phyloP scores from a whole-genome alignment of 108 stramenopile species.

The Conticribra guillardii region DNA sequence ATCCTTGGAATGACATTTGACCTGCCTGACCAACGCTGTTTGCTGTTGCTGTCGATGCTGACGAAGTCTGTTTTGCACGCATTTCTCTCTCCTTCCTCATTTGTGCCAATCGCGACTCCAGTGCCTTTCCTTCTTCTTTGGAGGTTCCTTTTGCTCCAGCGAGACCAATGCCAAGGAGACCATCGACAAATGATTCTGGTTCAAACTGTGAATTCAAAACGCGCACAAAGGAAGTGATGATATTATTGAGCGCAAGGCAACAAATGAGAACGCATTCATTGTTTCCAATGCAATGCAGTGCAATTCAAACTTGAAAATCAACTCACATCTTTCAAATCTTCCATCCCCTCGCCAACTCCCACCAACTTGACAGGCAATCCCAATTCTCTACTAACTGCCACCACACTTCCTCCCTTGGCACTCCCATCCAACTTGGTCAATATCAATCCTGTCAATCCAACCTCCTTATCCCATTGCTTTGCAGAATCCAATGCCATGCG shows the following conservation, averaged over 20 bases:
- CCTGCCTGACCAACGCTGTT: slow-evolving; percentile 15
- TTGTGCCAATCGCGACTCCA: slow-evolving; percentile 60
- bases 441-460: slow-evolving; percentile 91
- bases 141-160: slow-evolving; percentile 46
- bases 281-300: too few relatives aligned
- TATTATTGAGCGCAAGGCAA: neutral
- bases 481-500: slow-evolving; percentile 95
- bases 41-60: slow-evolving; percentile 1
- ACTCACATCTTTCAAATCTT: slow-evolving; percentile 88
- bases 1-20: slow-evolving; percentile 25
- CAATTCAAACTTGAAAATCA: neutral
- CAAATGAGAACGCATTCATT: neutral
- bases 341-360: slow-evolving; percentile 93
- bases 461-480: slow-evolving; percentile 82
- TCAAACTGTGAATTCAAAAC: too few relatives aligned
- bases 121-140: slow-evolving; percentile 61
- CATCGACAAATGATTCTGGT: slow-evolving; percentile 81
- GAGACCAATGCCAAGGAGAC: slow-evolving; percentile 79
- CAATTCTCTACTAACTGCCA: slow-evolving; percentile 88
- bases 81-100: slow-evolving; percentile 74
- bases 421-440: slow-evolving; percentile 95
- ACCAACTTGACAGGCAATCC: slow-evolving; percentile 95
- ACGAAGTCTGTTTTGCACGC: slow-evolving; percentile 52
- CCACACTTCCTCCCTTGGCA: slow-evolving; percentile 93
- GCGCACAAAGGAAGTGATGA: too few relatives aligned